phyloP scores from a whole-genome alignment of 108 stramenopile genomes.

The Bacterosira constricta region DNA sequence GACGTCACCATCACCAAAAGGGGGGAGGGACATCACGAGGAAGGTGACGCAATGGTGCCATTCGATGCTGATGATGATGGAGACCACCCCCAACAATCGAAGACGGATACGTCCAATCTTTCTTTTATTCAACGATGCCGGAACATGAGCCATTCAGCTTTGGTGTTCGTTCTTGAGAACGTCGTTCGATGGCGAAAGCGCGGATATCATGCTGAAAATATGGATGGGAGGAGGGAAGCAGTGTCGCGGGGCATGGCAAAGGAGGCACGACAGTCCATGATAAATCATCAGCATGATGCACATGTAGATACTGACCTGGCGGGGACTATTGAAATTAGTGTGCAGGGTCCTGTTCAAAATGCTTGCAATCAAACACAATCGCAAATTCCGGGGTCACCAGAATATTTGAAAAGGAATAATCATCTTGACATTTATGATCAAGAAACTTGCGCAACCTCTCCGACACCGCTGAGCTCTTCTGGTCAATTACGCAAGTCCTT shows the following conservation, averaged over 20 bases:
- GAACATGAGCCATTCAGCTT: not conserved
- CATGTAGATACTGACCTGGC: no score
- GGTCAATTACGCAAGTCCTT: not conserved
- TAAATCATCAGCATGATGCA: no score
- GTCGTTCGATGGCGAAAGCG: no score
- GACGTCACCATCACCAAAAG: not conserved
- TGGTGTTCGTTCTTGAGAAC: not conserved
- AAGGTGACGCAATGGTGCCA: not conserved
- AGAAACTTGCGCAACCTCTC: no score
- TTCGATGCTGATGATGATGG: not conserved
- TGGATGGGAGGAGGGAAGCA: not conserved
- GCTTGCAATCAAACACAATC: no score
- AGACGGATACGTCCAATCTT: not conserved
- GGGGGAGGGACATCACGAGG: not conserved
- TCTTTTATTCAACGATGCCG: not conserved
- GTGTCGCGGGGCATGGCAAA: not conserved
- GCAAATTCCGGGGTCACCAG: no score
- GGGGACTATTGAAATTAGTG: no score
- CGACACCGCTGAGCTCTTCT: no score
- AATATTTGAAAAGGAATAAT: no score
- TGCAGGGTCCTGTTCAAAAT: no score
- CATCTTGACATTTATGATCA: no score
- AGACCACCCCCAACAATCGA: not conserved
- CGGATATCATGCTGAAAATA: not conserved
- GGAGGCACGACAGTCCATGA: slow-evolving; percentile 6